phyloP scores from a whole-genome alignment of 2,329 filamentous ascomycete genomes.

The Neofusicoccum parvum region DNA sequence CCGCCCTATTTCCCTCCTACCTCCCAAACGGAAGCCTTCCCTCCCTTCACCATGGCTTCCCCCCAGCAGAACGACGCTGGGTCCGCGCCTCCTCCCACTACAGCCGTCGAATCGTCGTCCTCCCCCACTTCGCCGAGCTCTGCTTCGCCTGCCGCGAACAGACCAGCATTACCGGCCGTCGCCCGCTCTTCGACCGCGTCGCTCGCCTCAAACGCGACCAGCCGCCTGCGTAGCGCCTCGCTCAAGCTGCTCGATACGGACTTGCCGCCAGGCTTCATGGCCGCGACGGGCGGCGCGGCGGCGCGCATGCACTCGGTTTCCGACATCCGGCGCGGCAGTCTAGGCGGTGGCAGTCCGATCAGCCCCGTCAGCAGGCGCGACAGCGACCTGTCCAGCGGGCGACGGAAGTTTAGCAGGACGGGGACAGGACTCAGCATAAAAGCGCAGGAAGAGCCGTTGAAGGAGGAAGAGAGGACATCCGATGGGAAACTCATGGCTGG shows the following conservation, averaged over 20 bases:
- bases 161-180: not conserved
- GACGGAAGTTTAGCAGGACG: slow-evolving; percentile 21
- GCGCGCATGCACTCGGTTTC: slow-evolving; percentile 45
- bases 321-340: slow-evolving; percentile 45
- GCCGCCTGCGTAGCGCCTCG: slow-evolving; percentile 37
- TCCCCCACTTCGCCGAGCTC: not conserved
- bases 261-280: slow-evolving; percentile 46
- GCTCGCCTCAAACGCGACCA: slow-evolving; percentile 28
- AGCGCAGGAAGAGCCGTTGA: not conserved
- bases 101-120: not conserved
- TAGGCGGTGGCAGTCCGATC: slow-evolving; percentile 30
- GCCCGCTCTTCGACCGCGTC: slow-evolving; percentile 31
- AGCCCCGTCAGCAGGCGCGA: slow-evolving; percentile 28
- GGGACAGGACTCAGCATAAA: slow-evolving; percentile 2
- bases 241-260: slow-evolving; percentile 41
- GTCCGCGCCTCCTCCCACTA: not conserved
- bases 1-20: not conserved
- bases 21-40: not conserved
- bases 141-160: not conserved
- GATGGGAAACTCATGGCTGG: not conserved
- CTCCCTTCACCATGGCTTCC: not conserved
- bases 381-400: slow-evolving; percentile 25
- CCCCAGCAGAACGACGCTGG: not conserved
- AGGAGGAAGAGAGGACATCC: slow-evolving; percentile 5
- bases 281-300: slow-evolving; percentile 45